Base-by-base conservation (phyloP, 495 filamentous ascomycete genomes). In the Echria macrotheca region DNA sequence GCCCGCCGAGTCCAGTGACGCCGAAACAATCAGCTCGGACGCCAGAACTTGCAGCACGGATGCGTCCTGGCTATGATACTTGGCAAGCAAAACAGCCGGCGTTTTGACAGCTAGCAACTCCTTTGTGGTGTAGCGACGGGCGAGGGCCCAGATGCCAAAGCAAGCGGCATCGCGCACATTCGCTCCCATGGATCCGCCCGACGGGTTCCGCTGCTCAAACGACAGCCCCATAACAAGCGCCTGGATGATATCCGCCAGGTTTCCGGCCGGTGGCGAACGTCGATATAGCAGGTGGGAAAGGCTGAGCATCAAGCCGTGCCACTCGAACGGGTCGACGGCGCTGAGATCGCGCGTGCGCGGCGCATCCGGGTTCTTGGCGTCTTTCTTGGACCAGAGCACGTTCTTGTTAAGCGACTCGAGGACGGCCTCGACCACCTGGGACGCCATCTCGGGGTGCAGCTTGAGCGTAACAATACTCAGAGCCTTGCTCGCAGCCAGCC, bases 101-200 rank as follows among this genome's bases (percentile, higher is more conserved):
- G 74, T 63, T 6, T 77, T 69, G 11, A 93, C 74, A 2, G 74
- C 72, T 8, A 85, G 75, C 9, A 97, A 71, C 57, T 96, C 90
- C 1, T 70, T 55, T 0, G 91, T 96, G 1, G 78, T 83, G 54
- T 97, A 99, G 39, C 89, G 82, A 49, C 93, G 76, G 35, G 90
- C 90, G 9, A 97, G 66, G 1, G 90, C 82, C 93, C 93, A 99
- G 22, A 95, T 83, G 23, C 93, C 93, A 59, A 96, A 96, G 63
- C 88, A 94, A 2, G 93, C 87, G 4, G 94, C 94, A 71, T 99
- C 93, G 44, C 93, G 78, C n/a, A 97, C 94, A 56, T 91, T 96
- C 0, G 85, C 82, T 7, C 94, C 94, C n/a, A 89, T 70, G 3
- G 89, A 88, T 8, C 73, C 78, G 7, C 95, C 94, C 14, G 85